Percentiles rank a stretch among this genome's conserved stretches.
phyloP scores from a whole-genome alignment of 2,329 filamentous ascomycete genomes.

The Colletotrichum godetiae region DNA sequence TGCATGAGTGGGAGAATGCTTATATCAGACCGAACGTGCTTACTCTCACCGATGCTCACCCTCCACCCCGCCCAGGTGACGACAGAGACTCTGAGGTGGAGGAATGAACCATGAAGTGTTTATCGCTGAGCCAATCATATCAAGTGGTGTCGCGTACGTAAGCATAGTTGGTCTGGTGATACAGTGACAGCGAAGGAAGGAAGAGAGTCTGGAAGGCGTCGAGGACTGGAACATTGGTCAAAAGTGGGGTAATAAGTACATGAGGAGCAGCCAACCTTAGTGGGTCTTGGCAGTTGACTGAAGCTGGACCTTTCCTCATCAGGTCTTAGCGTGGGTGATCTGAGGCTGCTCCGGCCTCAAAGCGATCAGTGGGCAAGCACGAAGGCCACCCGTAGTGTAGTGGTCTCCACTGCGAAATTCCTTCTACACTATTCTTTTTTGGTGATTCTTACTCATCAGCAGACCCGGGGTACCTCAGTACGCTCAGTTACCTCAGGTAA shows the following conservation, averaged over 20 bases:
- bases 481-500: not conserved
- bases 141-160: not conserved
- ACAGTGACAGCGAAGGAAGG: not conserved
- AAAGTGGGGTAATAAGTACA: conserved; percentile 13
- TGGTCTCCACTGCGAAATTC: conserved; percentile 4
- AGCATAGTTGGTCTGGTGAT: not conserved
- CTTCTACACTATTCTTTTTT: too few species aligned
- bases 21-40: conserved; percentile 5
- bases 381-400: not conserved
- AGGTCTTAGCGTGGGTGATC: conserved; percentile 3
- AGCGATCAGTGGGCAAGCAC: conserved; percentile 1
- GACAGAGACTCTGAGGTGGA: not conserved
- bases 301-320: not conserved
- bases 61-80: not conserved
- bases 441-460: not conserved
- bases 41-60: not conserved
- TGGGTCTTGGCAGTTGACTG: too few species aligned
- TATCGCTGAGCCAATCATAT: not conserved
- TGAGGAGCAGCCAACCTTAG: too few species aligned
- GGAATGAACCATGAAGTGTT: not conserved
- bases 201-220: conserved; percentile 8
- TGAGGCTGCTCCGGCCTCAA: conserved; percentile 4
- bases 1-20: not conserved
- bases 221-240: conserved; percentile 6
- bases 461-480: too few species aligned